Percentiles rank a stretch among this genome's conserved stretches.
These are phyloP conservation scores for Epichloe coenophiala DNA, from an alignment of 2,329 filamentous ascomycete species.

Conservation along the genomic window DNA sequence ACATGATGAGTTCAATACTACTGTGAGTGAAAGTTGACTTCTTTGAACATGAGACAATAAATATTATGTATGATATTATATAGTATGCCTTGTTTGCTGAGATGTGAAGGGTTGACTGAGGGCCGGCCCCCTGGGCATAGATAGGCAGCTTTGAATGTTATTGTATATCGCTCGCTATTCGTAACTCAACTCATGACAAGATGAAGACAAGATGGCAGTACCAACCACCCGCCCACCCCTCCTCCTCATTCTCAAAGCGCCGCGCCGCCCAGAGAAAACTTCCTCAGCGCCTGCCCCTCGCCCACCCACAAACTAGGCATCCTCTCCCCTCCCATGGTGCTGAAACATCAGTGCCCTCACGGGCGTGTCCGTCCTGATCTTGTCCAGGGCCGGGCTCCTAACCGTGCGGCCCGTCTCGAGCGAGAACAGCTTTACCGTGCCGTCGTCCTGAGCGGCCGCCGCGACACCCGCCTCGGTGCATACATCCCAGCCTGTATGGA, in stretches of 20 bases:
- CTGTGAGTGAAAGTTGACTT: no score
- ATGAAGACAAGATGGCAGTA: no score
- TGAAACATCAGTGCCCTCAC: constrained; percentile 34
- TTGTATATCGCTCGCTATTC: no score
- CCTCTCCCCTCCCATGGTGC: constrained; percentile 28
- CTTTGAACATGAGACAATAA: no score
- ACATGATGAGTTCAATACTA: neutral
- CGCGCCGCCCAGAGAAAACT: constrained; percentile 29
- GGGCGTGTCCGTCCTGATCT: constrained; percentile 15
- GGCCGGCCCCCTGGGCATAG: no score
- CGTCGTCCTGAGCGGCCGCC: constrained; percentile 40
- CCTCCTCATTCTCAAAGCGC: constrained; percentile 20
- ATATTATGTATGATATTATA: no score
- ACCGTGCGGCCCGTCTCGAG: constrained; percentile 30
- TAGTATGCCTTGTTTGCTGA: no score
- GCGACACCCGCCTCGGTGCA: constrained; percentile 32
- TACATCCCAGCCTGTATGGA: constrained; percentile 39
- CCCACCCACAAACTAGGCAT: constrained; percentile 35
- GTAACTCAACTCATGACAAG: no score
- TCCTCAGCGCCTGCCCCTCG: constrained; percentile 21
- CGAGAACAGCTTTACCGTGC: constrained; percentile 35
- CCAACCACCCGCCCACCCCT: no score
- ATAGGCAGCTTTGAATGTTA: no score
- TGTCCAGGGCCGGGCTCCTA: constrained; percentile 12
- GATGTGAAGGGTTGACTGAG: no score